phyloP scores from a whole-genome alignment of 192 early-diverging fungal genomes.

The Dispira simplex region DNA sequence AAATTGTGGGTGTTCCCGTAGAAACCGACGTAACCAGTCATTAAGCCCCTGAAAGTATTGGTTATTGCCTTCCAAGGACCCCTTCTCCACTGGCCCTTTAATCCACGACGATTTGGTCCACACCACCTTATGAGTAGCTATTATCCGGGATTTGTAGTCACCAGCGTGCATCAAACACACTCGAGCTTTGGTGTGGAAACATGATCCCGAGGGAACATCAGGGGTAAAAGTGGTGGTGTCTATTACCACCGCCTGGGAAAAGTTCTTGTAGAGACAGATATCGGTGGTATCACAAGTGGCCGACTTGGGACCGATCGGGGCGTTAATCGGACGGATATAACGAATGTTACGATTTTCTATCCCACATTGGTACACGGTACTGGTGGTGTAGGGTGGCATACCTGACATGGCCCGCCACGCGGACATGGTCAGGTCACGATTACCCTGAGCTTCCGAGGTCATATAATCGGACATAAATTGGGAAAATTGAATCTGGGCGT shows the following conservation, averaged over 20 bases:
- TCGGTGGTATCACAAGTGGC: conserved; percentile 24
- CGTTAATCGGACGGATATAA: conserved; percentile 28
- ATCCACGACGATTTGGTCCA: conserved; percentile 34
- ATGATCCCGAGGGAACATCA: conserved; percentile 27
- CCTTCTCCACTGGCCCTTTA: conserved; percentile 28
- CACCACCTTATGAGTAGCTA: conserved; percentile 28
- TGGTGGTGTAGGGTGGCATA: background rate
- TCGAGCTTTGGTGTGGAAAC: conserved; percentile 29
- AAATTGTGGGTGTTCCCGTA: conserved; percentile 3
- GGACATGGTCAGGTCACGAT: background rate
- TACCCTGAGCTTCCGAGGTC: conserved; percentile 1
- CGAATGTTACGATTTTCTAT: conserved; percentile 24
- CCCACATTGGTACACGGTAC: background rate
- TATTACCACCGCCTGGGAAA: conserved; percentile 19
- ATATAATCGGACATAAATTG: conserved; percentile 1
- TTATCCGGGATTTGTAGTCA: conserved; percentile 15
- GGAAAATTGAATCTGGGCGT: background rate
- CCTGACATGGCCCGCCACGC: background rate
- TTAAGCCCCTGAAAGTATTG: conserved; percentile 3
- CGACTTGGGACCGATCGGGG: conserved; percentile 31
- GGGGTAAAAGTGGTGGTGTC: conserved; percentile 27
- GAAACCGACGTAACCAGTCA: background rate
- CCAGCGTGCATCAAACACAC: conserved; percentile 27
- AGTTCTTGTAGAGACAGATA: conserved; percentile 17
- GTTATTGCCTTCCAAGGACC: conserved; percentile 29